Conservation (phyloP, 805 yeast species). For the Metschnikowia koreensis region DNA sequence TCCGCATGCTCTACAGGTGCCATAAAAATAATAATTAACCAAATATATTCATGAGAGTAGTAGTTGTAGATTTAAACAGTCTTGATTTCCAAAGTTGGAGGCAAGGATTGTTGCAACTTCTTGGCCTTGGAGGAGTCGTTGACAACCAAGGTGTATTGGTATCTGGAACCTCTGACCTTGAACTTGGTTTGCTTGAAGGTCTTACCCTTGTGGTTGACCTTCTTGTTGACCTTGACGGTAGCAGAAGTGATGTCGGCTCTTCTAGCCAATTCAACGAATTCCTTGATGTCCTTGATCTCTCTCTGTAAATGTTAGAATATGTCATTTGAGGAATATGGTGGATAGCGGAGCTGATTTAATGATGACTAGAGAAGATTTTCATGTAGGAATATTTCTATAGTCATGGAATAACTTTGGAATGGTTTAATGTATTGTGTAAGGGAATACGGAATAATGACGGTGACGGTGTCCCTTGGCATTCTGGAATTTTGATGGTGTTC, state of each 20-base stretch:
- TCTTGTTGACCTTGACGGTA: constrained; percentile 90
- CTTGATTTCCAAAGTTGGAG: constrained; percentile 83
- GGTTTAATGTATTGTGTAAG: too few species aligned
- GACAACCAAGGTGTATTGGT: constrained; percentile 93
- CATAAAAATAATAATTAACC: constrained; percentile 1
- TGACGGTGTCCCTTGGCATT: too few species aligned
- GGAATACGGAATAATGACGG: too few species aligned
- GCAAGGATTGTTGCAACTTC: constrained; percentile 96
- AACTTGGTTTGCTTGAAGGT: constrained; percentile 92
- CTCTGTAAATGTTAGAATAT: constrained; percentile 29
- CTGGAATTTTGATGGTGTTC: too few species aligned
- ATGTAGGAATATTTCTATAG: too few species aligned
- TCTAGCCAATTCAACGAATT: constrained; percentile 94
- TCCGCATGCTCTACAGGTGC: not conserved
- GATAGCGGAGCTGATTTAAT: not conserved
- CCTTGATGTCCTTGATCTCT: constrained; percentile 95
- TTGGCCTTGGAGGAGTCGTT: constrained; percentile 95
- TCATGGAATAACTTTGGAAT: too few species aligned
- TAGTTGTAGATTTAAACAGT: constrained; percentile 31
- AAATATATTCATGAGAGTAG: constrained; percentile 11
- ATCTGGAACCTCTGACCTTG: constrained; percentile 96
- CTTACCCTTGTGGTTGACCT: constrained; percentile 78
- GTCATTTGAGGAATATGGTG: not conserved
- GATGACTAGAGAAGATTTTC: too few species aligned
- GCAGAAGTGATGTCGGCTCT: constrained; percentile 93